Evolutionary conservation across 2,329 filamentous ascomycete species (phyloP), one percentile per base, ranked within the genome.

Genomic region (Stachybotrys echinatus): DNA sequence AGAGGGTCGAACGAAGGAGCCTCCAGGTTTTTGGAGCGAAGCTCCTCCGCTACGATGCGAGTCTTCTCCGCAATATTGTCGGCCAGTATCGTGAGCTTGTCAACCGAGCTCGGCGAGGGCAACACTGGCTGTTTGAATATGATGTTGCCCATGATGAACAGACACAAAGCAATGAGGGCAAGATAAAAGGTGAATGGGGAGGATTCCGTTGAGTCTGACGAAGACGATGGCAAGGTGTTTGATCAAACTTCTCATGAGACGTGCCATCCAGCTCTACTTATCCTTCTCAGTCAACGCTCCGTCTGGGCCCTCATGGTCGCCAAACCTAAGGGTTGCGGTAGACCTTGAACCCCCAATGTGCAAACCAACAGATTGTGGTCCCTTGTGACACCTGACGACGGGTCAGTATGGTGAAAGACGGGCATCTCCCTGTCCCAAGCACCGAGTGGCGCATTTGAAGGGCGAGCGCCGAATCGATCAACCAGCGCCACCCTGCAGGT

Each of bases 11-110:
- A 55, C 3, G 58, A 59, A 6, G 58, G 55, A 12, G 58, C 58
- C 22, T 49, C 51, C 1, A 60, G 50, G 12, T 54, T 50, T 27
- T 57, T 58, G 34, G 50, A 44, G 12, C 48, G 46, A 7, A 61
- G 49, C 20, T 42, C 39, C 8, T 52, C 40, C 4, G 56, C 50
- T 8, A 61, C 48, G 23, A 55, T 37, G 10, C 47, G 27, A 4
- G 58, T 60, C 18, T 59, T 59, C 12, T 51, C 51, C 12, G 51
- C 50, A 21, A 61, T 61, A 6, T 44, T 48, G 39, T 31, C 43
- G 1, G 58, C 54, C 10, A 61, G 39, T 2, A 40, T 43, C 6
- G 53, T 52, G 42, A 61, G 48, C 18, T 52, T 48, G 12, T 54
- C 48, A 7, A 57, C 45, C 14, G 58, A 34, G 27, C 10, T 34